Percentiles rank a stretch among this genome's conserved stretches.
Evolutionary conservation across 106 monocot genomes (phyloP).

Genomic region (Iris macrosiphon): DNA sequence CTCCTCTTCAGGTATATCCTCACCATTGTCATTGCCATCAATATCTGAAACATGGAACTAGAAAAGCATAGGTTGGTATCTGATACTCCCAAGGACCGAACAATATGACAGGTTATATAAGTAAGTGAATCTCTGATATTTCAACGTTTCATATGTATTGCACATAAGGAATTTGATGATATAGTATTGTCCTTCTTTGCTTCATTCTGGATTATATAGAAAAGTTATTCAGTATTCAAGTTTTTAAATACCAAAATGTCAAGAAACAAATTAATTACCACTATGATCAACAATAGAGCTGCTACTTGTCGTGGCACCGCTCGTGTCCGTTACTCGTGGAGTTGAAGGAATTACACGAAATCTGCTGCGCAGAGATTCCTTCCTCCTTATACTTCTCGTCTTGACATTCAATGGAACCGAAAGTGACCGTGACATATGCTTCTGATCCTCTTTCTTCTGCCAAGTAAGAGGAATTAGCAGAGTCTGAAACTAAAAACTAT

Average conservation of each 20-base stretch:
- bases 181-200: too few relatives aligned
- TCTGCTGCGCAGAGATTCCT: conserved; percentile 30
- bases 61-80: not conserved
- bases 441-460: conserved; percentile 22
- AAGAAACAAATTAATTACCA: too few relatives aligned
- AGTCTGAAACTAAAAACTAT: too few relatives aligned
- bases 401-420: conserved; percentile 31
- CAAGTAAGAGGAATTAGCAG: conserved; percentile 1
- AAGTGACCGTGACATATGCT: conserved; percentile 28
- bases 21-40: conserved; percentile 21
- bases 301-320: conserved; percentile 9
- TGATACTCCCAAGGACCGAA: too few relatives aligned
- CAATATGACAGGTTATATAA: too few relatives aligned
- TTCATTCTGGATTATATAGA: too few relatives aligned
- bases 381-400: conserved; percentile 34
- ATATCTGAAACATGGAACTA: conserved; percentile 19
- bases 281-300: conserved; percentile 7
- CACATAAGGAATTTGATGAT: too few relatives aligned
- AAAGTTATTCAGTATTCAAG: too few relatives aligned
- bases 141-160: too few relatives aligned
- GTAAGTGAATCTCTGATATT: too few relatives aligned
- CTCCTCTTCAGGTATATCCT: conserved; percentile 53
- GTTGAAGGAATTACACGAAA: conserved; percentile 45
- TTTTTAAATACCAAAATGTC: too few relatives aligned
- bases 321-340: conserved; percentile 11